Evolutionary conservation across 2,329 filamentous ascomycete genomes (phyloP).

Genomic region (Rhytidhysteron rufulum): DNA sequence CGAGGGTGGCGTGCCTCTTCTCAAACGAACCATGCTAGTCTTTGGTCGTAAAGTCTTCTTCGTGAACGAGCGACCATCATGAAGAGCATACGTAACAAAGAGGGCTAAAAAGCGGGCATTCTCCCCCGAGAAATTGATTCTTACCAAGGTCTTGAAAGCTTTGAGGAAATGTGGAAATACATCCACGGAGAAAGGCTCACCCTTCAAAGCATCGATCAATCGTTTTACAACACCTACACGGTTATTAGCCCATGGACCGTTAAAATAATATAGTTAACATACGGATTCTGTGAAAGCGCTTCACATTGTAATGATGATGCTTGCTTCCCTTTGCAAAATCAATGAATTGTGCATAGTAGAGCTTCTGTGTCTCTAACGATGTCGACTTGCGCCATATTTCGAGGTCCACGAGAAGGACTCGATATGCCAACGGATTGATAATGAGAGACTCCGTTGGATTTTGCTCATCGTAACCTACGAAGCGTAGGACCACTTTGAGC

Average conservation of each 20-base stretch:
- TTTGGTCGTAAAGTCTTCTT: constrained; percentile 31
- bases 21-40: constrained; percentile 28
- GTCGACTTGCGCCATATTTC: constrained; percentile 82
- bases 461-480: constrained; percentile 83
- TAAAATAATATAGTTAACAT: constrained; percentile 40
- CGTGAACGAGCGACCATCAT: constrained; percentile 52
- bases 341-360: constrained; percentile 91
- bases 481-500: constrained; percentile 73
- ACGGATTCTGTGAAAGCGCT: constrained; percentile 86
- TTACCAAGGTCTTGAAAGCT: constrained; percentile 75
- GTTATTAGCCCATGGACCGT: constrained; percentile 14
- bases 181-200: constrained; percentile 69
- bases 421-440: constrained; percentile 91
- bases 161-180: constrained; percentile 72
- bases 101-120: constrained; percentile 82
- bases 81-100: constrained; percentile 89
- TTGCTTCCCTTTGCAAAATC: constrained; percentile 88
- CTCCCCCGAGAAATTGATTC: constrained; percentile 76
- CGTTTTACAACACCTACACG: constrained; percentile 77
- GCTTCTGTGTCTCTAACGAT: constrained; percentile 69
- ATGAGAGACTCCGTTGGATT: constrained; percentile 84
- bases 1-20: constrained; percentile 22
- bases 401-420: constrained; percentile 85
- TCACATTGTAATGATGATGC: constrained; percentile 86
- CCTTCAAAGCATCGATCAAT: constrained; percentile 84